Evolutionary conservation across 768 basidiomycete genomes (phyloP).

Genomic region (Gloeophyllum trabeum): DNA sequence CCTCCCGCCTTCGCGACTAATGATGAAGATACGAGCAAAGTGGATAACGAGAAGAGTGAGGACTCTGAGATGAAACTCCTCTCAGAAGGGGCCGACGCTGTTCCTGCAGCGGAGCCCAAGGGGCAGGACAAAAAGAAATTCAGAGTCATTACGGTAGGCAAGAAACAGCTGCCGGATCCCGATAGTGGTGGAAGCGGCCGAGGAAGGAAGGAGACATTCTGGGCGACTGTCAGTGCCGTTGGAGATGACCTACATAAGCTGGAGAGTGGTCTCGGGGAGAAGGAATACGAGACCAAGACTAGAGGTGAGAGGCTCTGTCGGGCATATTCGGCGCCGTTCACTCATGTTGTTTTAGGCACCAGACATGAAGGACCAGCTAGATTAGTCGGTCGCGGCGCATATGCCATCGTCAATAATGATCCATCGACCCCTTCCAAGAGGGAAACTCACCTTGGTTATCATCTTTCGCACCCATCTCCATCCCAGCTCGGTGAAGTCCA

Average conservation of each 20-base stretch:
- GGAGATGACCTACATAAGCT: slow-evolving; percentile 38
- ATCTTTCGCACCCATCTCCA: slow-evolving; percentile 37
- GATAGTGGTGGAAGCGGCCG: slow-evolving; percentile 15
- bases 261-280: slow-evolving; percentile 36
- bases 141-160: slow-evolving; percentile 41
- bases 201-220: slow-evolving; percentile 37
- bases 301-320: slow-evolving; percentile 30
- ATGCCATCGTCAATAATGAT: slow-evolving; percentile 44
- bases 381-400: slow-evolving; percentile 45
- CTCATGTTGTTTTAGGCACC: no score
- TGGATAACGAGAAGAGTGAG: slow-evolving; percentile 13
- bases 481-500: slow-evolving; percentile 42
- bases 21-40: slow-evolving; percentile 5
- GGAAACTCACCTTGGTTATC: slow-evolving; percentile 46
- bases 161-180: slow-evolving; percentile 46
- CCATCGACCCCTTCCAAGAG: slow-evolving; percentile 30
- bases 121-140: slow-evolving; percentile 30
- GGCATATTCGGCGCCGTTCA: background rate
- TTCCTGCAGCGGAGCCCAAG: slow-evolving; percentile 26
- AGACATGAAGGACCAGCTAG: slow-evolving; percentile 41
- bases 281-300: slow-evolving; percentile 52
- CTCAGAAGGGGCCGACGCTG: slow-evolving; percentile 33
- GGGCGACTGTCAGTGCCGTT: slow-evolving; percentile 37
- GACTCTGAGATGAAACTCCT: slow-evolving; percentile 31
- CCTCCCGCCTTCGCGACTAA: slow-evolving; percentile 29